Conservation (phyloP, 2,329 filamentous ascomycete genomes). For the Pyrenochaeta sp. region DNA sequence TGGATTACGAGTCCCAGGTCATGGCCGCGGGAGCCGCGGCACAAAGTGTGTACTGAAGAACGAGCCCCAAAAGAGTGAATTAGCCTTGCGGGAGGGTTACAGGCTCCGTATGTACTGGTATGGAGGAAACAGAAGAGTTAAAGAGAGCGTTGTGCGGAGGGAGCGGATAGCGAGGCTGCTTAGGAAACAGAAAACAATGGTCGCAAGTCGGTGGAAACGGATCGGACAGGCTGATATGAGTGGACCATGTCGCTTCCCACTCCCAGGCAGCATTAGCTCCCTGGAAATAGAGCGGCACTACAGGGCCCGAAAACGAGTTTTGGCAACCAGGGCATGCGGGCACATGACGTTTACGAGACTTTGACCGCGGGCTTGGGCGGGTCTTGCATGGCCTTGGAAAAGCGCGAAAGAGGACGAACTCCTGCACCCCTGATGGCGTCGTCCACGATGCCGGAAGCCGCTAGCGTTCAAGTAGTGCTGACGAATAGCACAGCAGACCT, state of each 20-base stretch:
- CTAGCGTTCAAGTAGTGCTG: constrained; percentile 24
- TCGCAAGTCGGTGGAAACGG: constrained; percentile 30
- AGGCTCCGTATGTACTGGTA: neutral
- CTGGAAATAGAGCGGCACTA: constrained; percentile 33
- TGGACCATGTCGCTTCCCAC: constrained; percentile 36
- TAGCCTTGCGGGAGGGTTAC: neutral
- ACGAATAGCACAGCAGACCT: constrained; percentile 25
- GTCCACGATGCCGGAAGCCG: constrained; percentile 28
- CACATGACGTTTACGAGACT: constrained; percentile 48
- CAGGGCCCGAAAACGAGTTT: constrained; percentile 4
- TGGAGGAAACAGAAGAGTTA: constrained; percentile 11
- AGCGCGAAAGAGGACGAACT: constrained; percentile 27
- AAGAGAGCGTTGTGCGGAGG: constrained; percentile 12
- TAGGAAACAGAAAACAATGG: constrained; percentile 29
- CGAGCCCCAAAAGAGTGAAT: constrained; percentile 1
- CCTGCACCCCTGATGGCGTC: constrained; percentile 30
- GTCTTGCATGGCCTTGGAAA: constrained; percentile 38
- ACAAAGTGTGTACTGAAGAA: constrained; percentile 13
- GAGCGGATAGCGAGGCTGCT: constrained; percentile 25
- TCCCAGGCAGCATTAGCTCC: constrained; percentile 16
- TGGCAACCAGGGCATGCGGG: constrained; percentile 18
- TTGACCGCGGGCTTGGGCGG: constrained; percentile 30
- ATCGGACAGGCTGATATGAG: constrained; percentile 36
- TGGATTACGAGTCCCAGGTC: constrained; percentile 23
- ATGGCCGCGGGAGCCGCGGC: constrained; percentile 33